These are phyloP conservation scores for Leccinum pseudoinsigne DNA, from an alignment of 1,284 basidiomycete genomes.

Conservation along the genomic window DNA sequence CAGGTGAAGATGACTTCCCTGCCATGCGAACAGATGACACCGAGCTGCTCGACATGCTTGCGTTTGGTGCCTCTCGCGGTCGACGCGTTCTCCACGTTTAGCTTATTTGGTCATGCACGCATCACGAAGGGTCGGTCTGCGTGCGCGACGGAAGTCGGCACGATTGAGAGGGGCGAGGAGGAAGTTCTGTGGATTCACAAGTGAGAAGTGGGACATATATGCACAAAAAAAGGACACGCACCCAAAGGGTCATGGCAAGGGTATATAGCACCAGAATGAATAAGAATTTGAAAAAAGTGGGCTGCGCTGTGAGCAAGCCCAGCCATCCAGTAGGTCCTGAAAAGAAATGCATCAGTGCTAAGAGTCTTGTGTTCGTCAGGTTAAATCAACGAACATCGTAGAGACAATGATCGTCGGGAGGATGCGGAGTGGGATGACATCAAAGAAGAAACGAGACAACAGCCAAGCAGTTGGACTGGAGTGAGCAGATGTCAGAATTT, in stretches of 20 bases:
- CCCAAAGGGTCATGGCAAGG: constrained; percentile 81
- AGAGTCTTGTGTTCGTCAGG: neutral
- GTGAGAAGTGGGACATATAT: constrained; percentile 1
- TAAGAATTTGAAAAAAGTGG: constrained; percentile 80
- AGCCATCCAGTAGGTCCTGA: constrained; percentile 90
- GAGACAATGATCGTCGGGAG: constrained; percentile 83
- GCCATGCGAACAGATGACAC: constrained; percentile 87
- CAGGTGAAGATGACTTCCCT: constrained; percentile 69
- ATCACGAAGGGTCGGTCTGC: constrained; percentile 89
- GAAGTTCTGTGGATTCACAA: constrained; percentile 68
- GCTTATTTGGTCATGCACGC: constrained; percentile 91
- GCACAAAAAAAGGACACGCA: constrained; percentile 40
- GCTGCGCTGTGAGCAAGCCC: constrained; percentile 71
- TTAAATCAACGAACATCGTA: constrained; percentile 57
- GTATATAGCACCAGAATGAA: constrained; percentile 77
- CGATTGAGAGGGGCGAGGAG: constrained; percentile 89
- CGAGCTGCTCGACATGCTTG: constrained; percentile 95
- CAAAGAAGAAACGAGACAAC: constrained; percentile 80
- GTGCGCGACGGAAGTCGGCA: constrained; percentile 85
- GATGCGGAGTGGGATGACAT: constrained; percentile 81
- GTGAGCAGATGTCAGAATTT: constrained; percentile 13
- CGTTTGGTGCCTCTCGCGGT: constrained; percentile 95
- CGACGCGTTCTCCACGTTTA: constrained; percentile 89
- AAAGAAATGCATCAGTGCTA: constrained; percentile 19
- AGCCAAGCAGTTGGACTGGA: constrained; percentile 83